Base-by-base conservation (phyloP, 2,329 filamentous ascomycete species). In the Teratosphaeria zuluensis region DNA sequence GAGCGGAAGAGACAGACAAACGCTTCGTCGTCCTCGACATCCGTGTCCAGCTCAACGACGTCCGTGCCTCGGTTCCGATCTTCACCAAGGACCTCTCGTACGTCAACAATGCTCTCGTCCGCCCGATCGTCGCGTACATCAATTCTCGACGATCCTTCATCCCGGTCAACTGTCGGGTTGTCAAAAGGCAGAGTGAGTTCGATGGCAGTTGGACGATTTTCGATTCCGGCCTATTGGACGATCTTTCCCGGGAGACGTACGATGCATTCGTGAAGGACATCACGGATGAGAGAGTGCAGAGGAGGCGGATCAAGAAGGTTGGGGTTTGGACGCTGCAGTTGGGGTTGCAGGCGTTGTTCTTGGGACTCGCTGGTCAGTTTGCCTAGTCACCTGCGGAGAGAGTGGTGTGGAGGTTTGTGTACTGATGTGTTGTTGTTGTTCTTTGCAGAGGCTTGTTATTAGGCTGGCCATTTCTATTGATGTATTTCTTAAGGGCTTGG, bases 121-220 rank as follows among this genome's bases (percentile, higher is more conserved):
- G 94, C 4, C 94, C 94, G 16, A 99, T 99, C 61, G 92, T 99
- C 48, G 94, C 94, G 6, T 99, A 97, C 73, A 97, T 99, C 75
- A 99, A 99, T 74, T 89, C 90, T 51, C 90, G 91, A 72, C 62
- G 62, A 51, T 57, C 92, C 0, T 97, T 96, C 69, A 97, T 99
- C 51, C 94, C 94, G 30, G 90, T 99, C 67, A 89, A 87, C 66
- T 97, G 94, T 75, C 88, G 92, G 61, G 89, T 99, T 54, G 90
- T 97, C 63, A 99, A 99, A 77, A 85, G 86, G 6, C 82, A 86
- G 19, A 82, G 82, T 60, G 94, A 99, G 72, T 99, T 99, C 69
- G 90, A 97, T 72, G 94, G 94, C 35, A 89, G 88, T 66, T 97
- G 94, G 94, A 92, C 92, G 3, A 81, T 95, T 31, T 97, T 89